phyloP scores from a whole-genome alignment of 2,329 filamentous ascomycete species.

The Pseudocercospora ulei region DNA sequence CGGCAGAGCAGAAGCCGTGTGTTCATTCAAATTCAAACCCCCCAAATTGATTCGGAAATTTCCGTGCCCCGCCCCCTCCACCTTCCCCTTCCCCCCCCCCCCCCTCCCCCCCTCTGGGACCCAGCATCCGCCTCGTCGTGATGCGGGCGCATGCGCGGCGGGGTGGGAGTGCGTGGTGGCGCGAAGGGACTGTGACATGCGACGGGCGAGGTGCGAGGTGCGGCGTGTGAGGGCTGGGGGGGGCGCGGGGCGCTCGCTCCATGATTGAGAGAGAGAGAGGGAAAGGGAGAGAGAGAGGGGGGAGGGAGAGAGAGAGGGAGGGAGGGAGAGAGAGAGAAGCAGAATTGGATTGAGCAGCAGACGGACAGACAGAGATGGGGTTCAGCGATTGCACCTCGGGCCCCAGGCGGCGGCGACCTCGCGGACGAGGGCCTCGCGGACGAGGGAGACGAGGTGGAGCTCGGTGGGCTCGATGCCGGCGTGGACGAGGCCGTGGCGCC shows the following conservation, averaged over 20 bases:
- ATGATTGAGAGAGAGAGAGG: neutral
- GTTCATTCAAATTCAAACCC: neutral
- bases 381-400: conserved; percentile 19
- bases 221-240: neutral
- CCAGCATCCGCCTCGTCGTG: no score
- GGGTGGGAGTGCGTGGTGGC: neutral
- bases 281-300: neutral
- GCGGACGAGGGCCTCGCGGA: conserved; percentile 19
- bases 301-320: neutral
- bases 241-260: neutral
- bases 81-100: no score
- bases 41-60: neutral
- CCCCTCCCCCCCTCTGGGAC: no score
- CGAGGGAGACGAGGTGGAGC: conserved; percentile 16
- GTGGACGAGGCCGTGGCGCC: conserved; percentile 21
- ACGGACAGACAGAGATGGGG: conserved; percentile 10
- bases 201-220: neutral
- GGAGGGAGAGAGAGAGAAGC: neutral
- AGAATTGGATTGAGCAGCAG: conserved; percentile 14
- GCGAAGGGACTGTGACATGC: neutral
- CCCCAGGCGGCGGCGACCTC: conserved; percentile 24
- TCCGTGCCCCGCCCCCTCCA: no score
- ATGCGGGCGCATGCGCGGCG: neutral
- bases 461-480: conserved; percentile 17
- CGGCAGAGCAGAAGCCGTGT: no score